Conservation (phyloP, 129 eudicot species). For the Flaveria ramosissima region DNA sequence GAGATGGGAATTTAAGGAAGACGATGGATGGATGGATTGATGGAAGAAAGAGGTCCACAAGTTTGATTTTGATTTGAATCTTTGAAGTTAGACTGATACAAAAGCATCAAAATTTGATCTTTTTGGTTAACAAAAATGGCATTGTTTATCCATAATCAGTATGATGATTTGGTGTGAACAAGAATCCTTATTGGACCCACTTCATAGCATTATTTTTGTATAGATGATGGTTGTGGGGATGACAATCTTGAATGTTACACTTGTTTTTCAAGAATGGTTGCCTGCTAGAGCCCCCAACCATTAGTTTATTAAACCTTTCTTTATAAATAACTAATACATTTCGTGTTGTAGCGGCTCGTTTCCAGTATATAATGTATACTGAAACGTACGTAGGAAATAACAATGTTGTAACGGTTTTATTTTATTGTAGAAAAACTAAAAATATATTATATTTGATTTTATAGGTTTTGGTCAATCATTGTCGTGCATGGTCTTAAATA, state of each 20-base stretch:
- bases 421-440: no score
- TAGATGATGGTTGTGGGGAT: background rate
- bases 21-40: constrained; percentile 14
- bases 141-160: no score
- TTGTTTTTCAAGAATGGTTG: constrained; percentile 7
- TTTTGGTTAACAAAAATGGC: constrained; percentile 4
- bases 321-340: no score
- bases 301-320: background rate
- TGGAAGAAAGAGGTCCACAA: constrained; percentile 55
- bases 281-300: background rate
- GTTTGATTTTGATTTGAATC: constrained; percentile 41
- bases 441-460: no score
- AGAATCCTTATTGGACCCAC: background rate
- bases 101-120: constrained; percentile 17
- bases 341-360: no score
- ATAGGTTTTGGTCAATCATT: no score
- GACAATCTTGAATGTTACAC: constrained; percentile 3
- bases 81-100: background rate
- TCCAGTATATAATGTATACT: no score
- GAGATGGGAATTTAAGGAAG: background rate
- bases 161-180: background rate
- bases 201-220: background rate
- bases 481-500: no score
- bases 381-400: no score
- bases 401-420: no score